These are phyloP conservation scores for Stagonosporopsis chrysanthemi DNA, from an alignment of 2,329 filamentous ascomycete species.

Conservation along the genomic window DNA sequence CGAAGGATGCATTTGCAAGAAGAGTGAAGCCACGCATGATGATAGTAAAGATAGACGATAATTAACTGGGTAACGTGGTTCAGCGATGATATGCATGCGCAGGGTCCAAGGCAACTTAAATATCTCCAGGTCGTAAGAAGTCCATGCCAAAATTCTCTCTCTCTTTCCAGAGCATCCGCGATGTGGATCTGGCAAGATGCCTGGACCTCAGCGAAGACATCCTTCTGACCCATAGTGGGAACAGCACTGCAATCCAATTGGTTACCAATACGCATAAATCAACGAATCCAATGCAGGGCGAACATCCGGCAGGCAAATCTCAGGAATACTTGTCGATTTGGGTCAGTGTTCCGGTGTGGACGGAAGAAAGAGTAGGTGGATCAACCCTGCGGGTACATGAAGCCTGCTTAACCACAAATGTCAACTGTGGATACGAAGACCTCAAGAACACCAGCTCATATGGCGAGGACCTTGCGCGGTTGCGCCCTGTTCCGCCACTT, in stretches of 20 bases:
- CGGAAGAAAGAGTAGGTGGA: conserved; percentile 13
- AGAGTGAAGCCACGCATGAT: conserved; percentile 15
- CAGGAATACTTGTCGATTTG: conserved; percentile 2
- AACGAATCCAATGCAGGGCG: conserved; percentile 6
- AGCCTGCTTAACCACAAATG: conserved; percentile 4
- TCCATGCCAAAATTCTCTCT: conserved; percentile 15
- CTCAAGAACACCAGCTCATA: neutral
- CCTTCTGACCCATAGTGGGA: conserved; percentile 8
- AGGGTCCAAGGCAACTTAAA: conserved; percentile 10
- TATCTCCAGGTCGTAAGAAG: conserved; percentile 1
- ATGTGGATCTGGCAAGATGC: conserved; percentile 13
- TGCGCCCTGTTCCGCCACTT: neutral
- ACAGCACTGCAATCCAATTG: conserved; percentile 8
- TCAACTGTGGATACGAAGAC: conserved; percentile 9
- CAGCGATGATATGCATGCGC: conserved; percentile 11
- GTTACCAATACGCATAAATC: conserved; percentile 4
- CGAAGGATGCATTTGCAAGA: conserved; percentile 8
- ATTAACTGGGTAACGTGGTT: conserved; percentile 5
- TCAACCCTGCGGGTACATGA: conserved; percentile 12
- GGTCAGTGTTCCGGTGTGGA: conserved; percentile 15
- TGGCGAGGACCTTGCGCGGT: conserved; percentile 11
- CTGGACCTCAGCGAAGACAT: conserved; percentile 11
- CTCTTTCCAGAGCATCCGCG: conserved; percentile 12
- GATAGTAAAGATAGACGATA: neutral
- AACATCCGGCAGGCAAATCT: conserved; percentile 9